Conservation (phyloP, 768 basidiomycete species). For the Bullera alba region DNA sequence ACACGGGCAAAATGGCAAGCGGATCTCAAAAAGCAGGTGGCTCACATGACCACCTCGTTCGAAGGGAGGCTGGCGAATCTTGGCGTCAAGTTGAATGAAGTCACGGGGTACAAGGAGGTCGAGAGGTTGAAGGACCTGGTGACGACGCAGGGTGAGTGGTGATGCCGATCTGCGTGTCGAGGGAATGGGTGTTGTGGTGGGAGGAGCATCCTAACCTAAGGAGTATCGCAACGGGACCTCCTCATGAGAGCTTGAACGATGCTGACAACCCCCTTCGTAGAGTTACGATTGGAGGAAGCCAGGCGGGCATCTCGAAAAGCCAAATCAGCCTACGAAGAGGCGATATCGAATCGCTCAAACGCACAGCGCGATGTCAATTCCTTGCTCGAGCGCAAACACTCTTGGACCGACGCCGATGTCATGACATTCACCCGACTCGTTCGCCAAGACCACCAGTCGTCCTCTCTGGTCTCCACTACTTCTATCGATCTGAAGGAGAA, state of each 20-base stretch:
- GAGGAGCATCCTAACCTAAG: no score
- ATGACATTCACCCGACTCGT: slow-evolving; percentile 81
- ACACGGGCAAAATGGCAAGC: no score
- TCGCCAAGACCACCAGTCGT: slow-evolving; percentile 77
- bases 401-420: slow-evolving; percentile 88
- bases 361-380: slow-evolving; percentile 96
- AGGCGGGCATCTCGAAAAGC: slow-evolving; percentile 63
- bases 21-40: neutral
- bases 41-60: slow-evolving; percentile 9
- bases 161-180: neutral
- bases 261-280: no score
- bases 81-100: slow-evolving; percentile 70
- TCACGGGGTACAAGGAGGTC: slow-evolving; percentile 87
- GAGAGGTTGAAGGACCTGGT: slow-evolving; percentile 61
- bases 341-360: slow-evolving; percentile 69
- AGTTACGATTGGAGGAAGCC: slow-evolving; percentile 23
- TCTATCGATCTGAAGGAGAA: slow-evolving; percentile 61
- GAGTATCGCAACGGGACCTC: no score
- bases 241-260: no score
- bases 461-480: slow-evolving; percentile 66
- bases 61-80: slow-evolving; percentile 60
- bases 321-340: slow-evolving; percentile 68
- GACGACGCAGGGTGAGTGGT: slow-evolving; percentile 63
- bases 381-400: slow-evolving; percentile 82
- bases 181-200: neutral